A percentile compares a stretch with the other conserved stretches of the same genome.
These are phyloP conservation scores for Fusarium transvaalense DNA, from an alignment of 2,329 filamentous ascomycete species.

Conservation along the genomic window DNA sequence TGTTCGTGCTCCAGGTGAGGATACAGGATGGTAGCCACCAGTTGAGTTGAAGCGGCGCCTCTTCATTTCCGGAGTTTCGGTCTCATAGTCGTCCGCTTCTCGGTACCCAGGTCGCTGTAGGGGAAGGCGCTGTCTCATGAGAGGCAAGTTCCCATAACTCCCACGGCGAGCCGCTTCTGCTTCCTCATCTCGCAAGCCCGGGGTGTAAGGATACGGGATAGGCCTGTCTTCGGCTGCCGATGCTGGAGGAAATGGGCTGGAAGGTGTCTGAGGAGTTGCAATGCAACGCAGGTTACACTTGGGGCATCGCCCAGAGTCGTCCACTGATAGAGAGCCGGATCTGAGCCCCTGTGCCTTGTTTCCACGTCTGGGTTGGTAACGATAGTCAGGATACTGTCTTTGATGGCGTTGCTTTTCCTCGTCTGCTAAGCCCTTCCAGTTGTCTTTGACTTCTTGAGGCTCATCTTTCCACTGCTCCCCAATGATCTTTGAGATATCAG, in stretches of 20 bases:
- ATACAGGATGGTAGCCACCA: constrained; percentile 51
- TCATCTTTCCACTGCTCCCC: constrained; percentile 91
- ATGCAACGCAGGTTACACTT: constrained; percentile 79
- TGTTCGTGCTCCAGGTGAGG: constrained; percentile 36
- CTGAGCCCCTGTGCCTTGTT: constrained; percentile 51
- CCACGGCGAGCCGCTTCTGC: constrained; percentile 45
- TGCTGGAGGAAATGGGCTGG: constrained; percentile 58
- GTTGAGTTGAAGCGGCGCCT: constrained; percentile 69
- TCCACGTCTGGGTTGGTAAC: constrained; percentile 87
- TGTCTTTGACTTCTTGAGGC: constrained; percentile 77
- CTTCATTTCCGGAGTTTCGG: constrained; percentile 67
- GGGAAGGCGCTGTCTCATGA: constrained; percentile 39
- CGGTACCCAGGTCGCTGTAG: constrained; percentile 43
- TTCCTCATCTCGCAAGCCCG: constrained; percentile 42
- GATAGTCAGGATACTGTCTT: constrained; percentile 91
- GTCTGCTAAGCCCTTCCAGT: constrained; percentile 91
- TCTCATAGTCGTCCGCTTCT: constrained; percentile 55
- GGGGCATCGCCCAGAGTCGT: constrained; percentile 70
- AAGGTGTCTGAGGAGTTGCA: constrained; percentile 71
- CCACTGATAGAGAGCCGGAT: constrained; percentile 54
- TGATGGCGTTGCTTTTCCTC: constrained; percentile 93
- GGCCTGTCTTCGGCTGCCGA: constrained; percentile 48
- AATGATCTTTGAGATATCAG: constrained; percentile 97
- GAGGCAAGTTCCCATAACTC: constrained; percentile 47
- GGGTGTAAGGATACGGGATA: constrained; percentile 40